Percentiles rank a stretch among this genome's conserved stretches.
These are phyloP conservation scores for Tolypocladium capitatum DNA, from an alignment of 2,329 filamentous ascomycete species.

Conservation along the genomic window DNA sequence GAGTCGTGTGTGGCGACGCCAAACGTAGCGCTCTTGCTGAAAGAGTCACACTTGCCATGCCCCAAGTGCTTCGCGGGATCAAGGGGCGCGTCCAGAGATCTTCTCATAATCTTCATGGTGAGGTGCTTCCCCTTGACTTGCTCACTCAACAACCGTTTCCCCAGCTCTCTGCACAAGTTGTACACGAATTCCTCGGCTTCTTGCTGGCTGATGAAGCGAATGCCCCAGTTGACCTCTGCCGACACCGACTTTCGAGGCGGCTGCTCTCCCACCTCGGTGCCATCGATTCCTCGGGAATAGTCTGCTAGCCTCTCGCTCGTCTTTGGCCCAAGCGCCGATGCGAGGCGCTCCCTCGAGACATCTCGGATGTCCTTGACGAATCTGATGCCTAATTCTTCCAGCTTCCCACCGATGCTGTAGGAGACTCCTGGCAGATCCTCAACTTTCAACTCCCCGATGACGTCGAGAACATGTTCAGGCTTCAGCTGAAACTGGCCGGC, in stretches of 20 bases:
- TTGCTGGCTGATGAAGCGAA: conserved; percentile 81
- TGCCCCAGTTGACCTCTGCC: conserved; percentile 96
- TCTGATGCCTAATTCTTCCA: conserved; percentile 76
- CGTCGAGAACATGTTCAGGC: conserved; percentile 62
- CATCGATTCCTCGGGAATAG: conserved; percentile 80
- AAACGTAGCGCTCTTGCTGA: conserved; percentile 75
- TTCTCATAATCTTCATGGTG: conserved; percentile 89
- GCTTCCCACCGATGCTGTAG: conserved; percentile 71
- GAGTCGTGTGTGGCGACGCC: conserved; percentile 72
- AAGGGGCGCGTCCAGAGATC: conserved; percentile 72
- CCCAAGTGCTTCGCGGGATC: conserved; percentile 89
- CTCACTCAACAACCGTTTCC: conserved; percentile 68
- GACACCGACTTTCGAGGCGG: conserved; percentile 85
- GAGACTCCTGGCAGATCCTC: conserved; percentile 85
- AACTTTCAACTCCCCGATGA: conserved; percentile 66
- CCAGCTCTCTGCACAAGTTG: conserved; percentile 74
- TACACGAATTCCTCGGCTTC: conserved; percentile 87
- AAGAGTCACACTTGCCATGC: conserved; percentile 87
- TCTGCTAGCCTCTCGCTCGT: conserved; percentile 86
- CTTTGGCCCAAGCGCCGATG: conserved; percentile 69
- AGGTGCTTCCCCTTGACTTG: conserved; percentile 77
- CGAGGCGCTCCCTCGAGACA: conserved; percentile 61
- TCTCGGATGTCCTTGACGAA: conserved; percentile 73
- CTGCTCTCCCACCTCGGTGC: conserved; percentile 72
- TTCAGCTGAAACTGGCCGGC: conserved; percentile 84